Base-by-base conservation (phyloP, 1,139 yeast species). In the Geotrichum carabidarum region DNA sequence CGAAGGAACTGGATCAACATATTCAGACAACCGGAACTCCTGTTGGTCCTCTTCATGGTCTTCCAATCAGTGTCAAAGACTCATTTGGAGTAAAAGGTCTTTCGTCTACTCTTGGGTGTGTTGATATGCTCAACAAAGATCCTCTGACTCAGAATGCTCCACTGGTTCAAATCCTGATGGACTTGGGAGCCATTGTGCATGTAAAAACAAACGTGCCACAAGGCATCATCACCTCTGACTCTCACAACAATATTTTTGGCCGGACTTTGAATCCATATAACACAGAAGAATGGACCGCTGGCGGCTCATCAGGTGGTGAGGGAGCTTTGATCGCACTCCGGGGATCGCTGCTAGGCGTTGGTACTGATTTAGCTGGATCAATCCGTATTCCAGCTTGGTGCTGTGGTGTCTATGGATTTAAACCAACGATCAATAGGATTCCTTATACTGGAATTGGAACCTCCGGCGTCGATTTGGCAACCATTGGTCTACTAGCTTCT, bases 271-370 rank as follows among this genome's bases (percentile, higher is more conserved):
- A 80, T 62, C 74, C 83, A 2, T 64, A 69, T 54, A 79, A 81
- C 61, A 69, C 71, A 22, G 61, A 62, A 0, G 68, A 80, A 38
- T 53, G 53, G 53, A 68, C 80, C 1, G 65, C 77, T 14, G 86
- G 86, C 40, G 86, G 86, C 1, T 77, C 82, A 5, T 76, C 82
- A 8, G 85, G 85, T 8, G 87, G 87, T 44, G 86, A 81, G 63
- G 84, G 81, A 9, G 77, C 84, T 0, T 65, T 81, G 17, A 65
- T 81, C 35, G 82, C 78, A 0, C 65, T 77, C 14, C 72, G 73
- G 45, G 84, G 78, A 4, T 72, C 82, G 0, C 65, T 74, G 6
- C 60, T 81, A 41, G 86, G 85, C 0, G 67, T 81, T 43, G 86
- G 86, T 7, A 80, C 85, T 15, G 86, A 83, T 67, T 79, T 83